phyloP scores from a whole-genome alignment of 805 yeast species.

The Ogataea wickerhamii region DNA sequence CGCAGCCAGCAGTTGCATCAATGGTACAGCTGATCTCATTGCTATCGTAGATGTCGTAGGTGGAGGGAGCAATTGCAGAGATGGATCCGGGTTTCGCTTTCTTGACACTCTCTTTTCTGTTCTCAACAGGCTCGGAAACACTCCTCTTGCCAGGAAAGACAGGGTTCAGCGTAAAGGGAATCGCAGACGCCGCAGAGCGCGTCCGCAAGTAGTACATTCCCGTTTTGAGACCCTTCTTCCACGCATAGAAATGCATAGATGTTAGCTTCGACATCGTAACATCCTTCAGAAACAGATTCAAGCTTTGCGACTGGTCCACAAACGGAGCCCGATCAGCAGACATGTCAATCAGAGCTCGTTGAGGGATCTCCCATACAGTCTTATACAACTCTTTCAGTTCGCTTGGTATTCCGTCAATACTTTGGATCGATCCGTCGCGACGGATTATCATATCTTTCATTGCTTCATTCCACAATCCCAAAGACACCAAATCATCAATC shows the following conservation, averaged over 20 bases:
- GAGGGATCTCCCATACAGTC: constrained; percentile 96
- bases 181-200: constrained; percentile 96
- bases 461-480: constrained; percentile 78
- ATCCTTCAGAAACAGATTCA: constrained; percentile 81
- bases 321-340: constrained; percentile 75
- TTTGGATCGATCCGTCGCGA: constrained; percentile 82
- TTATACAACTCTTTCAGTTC: constrained; percentile 76
- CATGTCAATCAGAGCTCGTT: constrained; percentile 79
- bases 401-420: constrained; percentile 67
- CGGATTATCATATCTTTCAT: constrained; percentile 75
- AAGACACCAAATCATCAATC: constrained; percentile 72
- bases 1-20: constrained; percentile 32
- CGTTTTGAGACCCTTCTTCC: constrained; percentile 97
- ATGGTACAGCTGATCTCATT: constrained; percentile 20
- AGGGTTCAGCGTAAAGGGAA: constrained; percentile 78
- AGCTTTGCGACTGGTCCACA: constrained; percentile 87
- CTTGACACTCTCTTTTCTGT: constrained; percentile 10
- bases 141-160: constrained; percentile 8
- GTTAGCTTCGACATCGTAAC: constrained; percentile 97
- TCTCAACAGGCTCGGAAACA: constrained; percentile 12
- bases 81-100: no score
- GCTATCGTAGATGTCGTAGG: constrained; percentile 16
- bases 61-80: not conserved
- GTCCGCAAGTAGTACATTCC: constrained; percentile 98
- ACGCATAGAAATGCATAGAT: constrained; percentile 97